These are phyloP conservation scores for Paralagenidium karlingii DNA, from an alignment of 352 stramenopile species.

Conservation along the genomic window DNA sequence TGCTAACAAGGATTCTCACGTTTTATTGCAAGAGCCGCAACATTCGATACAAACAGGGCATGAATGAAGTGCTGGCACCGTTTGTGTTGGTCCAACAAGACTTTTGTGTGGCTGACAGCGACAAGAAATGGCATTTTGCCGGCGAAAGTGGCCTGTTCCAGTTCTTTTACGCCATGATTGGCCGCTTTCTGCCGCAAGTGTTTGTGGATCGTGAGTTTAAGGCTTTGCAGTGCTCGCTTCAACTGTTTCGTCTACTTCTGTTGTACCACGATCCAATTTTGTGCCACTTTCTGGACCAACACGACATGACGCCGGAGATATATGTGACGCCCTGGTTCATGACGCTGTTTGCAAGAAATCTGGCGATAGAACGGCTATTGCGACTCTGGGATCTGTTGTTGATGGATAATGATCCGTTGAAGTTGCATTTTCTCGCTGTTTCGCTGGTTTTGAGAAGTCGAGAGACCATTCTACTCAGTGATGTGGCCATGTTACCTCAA, in stretches of 20 bases:
- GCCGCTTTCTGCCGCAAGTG: conserved; percentile 78
- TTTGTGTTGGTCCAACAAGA: conserved; percentile 63
- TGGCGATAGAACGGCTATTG: conserved; percentile 63
- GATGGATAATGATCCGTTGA: conserved; percentile 75
- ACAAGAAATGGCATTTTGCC: no score
- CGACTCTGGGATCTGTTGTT: conserved; percentile 88
- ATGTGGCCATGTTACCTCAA: conserved; percentile 69
- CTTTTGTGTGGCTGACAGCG: neutral
- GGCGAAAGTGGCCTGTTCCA: conserved; percentile 65
- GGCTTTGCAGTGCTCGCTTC: conserved; percentile 87
- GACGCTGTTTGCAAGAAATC: conserved; percentile 83
- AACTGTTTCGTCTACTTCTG: conserved; percentile 84
- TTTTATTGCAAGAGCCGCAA: conserved; percentile 88
- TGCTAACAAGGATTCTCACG: conserved; percentile 78
- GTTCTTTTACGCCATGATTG: conserved; percentile 84
- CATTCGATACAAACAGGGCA: conserved; percentile 89
- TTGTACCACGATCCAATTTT: conserved; percentile 87
- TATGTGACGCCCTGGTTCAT: conserved; percentile 93
- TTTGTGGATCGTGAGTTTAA: conserved; percentile 85
- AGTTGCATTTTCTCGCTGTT: conserved; percentile 85
- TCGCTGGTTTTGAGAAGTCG: conserved; percentile 56
- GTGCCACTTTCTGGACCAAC: conserved; percentile 79
- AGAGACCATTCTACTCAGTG: conserved; percentile 37
- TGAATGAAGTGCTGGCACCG: conserved; percentile 90
- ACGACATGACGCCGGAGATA: conserved; percentile 87